Conservation (phyloP, 345 rosid genomes). For the Citrus mangshanensis region DNA sequence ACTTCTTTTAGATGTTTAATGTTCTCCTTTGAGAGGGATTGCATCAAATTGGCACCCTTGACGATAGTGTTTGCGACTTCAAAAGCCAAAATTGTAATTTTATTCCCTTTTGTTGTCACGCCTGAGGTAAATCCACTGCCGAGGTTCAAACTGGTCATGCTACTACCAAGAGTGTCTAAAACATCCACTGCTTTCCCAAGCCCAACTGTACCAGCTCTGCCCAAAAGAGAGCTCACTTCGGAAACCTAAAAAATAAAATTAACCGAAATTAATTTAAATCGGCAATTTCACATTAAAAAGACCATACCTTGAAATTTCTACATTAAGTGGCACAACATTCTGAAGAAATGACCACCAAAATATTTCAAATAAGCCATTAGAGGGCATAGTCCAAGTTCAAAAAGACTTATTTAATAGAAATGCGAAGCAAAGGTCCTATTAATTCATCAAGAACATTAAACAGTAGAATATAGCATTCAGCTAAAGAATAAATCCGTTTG, state of each 20-base stretch:
- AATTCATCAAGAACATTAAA: neutral
- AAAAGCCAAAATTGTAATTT: constrained; percentile 77
- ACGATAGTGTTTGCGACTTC: constrained; percentile 96
- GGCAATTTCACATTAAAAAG: neutral
- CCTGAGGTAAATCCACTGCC: constrained; percentile 77
- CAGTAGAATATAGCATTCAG: neutral
- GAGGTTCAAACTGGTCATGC: constrained; percentile 78
- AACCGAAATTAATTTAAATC: neutral
- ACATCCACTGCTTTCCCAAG: constrained; percentile 91
- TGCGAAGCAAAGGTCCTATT: neutral
- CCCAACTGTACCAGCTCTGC: constrained; percentile 89
- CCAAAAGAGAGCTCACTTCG: constrained; percentile 78
- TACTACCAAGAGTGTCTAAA: constrained; percentile 89
- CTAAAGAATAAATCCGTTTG: neutral
- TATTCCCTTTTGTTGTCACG: constrained; percentile 73
- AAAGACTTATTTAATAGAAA: neutral
- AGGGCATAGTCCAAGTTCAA: neutral
- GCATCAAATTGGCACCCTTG: constrained; percentile 92
- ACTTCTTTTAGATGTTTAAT: constrained; percentile 70
- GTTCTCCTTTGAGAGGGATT: constrained; percentile 72
- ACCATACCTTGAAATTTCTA: neutral
- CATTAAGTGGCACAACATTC: neutral
- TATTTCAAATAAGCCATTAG: neutral
- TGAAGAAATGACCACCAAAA: neutral
- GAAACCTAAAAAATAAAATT: constrained; percentile 57